A percentile compares a stretch with the other conserved stretches of the same genome.
These are phyloP conservation scores for Phytophthora pisi DNA, from an alignment of 352 stramenopile species.

Conservation along the genomic window DNA sequence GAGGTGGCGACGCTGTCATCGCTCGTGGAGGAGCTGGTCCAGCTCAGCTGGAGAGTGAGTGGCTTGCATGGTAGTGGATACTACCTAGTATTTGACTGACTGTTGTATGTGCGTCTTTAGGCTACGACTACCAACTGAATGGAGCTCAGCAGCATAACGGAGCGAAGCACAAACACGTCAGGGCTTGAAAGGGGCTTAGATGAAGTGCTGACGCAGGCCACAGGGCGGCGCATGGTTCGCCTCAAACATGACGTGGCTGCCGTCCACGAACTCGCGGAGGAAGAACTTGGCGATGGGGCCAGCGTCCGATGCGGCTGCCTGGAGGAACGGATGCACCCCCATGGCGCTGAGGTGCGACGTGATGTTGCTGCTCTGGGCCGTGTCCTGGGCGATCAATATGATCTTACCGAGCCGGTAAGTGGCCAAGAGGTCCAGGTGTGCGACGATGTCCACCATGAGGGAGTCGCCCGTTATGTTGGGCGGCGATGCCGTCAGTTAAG, in stretches of 20 bases:
- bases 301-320: neutral
- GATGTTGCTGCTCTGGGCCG: neutral
- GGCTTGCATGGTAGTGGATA: neutral
- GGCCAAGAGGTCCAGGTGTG: neutral
- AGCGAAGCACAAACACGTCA: slow-evolving; percentile 8
- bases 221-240: neutral
- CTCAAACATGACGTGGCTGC: neutral
- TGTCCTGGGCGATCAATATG: neutral
- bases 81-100: neutral
- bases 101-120: slow-evolving; percentile 1
- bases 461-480: slow-evolving; percentile 2
- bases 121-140: slow-evolving; percentile 23
- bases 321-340: slow-evolving; percentile 8
- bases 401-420: neutral
- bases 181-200: neutral
- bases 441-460: slow-evolving; percentile 1
- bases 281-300: neutral
- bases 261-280: neutral
- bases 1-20: slow-evolving; percentile 53
- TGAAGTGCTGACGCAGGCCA: neutral
- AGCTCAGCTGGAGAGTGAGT: slow-evolving; percentile 38
- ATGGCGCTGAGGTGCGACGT: neutral
- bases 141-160: neutral
- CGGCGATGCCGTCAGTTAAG: slow-evolving; percentile 2
- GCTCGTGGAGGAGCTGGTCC: slow-evolving; percentile 24